Conservation (phyloP, 129 eudicot species). For the Apium graveolens region DNA sequence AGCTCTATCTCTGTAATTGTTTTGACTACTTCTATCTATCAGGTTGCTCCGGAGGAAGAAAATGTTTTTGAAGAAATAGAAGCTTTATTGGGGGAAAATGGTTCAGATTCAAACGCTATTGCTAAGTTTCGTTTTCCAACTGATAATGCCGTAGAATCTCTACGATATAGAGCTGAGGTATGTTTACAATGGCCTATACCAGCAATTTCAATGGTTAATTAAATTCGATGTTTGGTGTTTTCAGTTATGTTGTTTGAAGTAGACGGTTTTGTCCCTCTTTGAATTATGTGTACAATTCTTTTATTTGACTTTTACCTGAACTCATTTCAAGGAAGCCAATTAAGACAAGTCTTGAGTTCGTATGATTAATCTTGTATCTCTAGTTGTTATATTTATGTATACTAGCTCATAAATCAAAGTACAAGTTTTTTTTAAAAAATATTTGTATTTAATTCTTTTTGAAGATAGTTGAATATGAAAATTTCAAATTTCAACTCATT, state of each 20-base stretch:
- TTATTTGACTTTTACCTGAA: background rate
- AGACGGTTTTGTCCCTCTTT: background rate
- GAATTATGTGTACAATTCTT: background rate
- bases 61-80: slow-evolving; percentile 74
- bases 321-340: background rate
- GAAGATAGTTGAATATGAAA: no score
- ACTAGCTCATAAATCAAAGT: background rate
- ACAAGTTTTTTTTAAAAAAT: background rate
- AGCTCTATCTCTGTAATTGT: background rate
- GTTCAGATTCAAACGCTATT: slow-evolving; percentile 36
- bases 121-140: slow-evolving; percentile 75
- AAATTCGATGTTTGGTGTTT: background rate
- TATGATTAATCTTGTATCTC: background rate
- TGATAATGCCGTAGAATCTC: slow-evolving; percentile 79
- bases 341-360: background rate
- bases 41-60: slow-evolving; percentile 84
- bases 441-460: no score
- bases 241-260: background rate
- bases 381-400: background rate
- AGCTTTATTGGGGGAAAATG: slow-evolving; percentile 55
- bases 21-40: slow-evolving; percentile 2
- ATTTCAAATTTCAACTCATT: background rate
- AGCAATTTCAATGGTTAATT: background rate
- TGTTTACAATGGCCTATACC: background rate
- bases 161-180: slow-evolving; percentile 99